These are phyloP conservation scores for Carex myosuroides DNA, from an alignment of 176 grass and related monocot genomes.

Conservation along the genomic window DNA sequence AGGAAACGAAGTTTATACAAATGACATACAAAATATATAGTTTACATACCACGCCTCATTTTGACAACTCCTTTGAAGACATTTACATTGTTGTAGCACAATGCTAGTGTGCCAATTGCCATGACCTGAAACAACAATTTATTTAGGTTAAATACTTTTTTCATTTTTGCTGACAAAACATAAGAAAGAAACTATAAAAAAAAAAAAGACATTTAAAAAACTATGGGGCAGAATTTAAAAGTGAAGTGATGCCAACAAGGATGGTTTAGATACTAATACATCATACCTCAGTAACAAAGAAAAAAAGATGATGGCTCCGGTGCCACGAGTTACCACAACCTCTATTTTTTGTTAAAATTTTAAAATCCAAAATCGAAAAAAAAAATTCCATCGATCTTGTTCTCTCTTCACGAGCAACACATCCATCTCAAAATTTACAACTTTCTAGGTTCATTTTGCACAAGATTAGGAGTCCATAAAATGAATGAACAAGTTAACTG, in stretches of 20 bases:
- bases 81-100: constrained; percentile 92
- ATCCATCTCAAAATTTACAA: background rate
- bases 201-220: background rate
- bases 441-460: background rate
- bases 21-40: constrained; percentile 5
- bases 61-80: constrained; percentile 90
- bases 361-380: background rate
- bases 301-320: background rate
- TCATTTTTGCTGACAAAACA: background rate
- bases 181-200: background rate
- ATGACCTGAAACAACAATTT: constrained; percentile 61
- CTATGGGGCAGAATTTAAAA: background rate
- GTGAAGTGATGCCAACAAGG: background rate
- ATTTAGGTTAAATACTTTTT: background rate
- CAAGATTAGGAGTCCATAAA: background rate
- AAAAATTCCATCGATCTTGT: background rate
- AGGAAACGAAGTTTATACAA: background rate
- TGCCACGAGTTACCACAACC: background rate
- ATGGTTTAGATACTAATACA: background rate
- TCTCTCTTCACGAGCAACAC: background rate
- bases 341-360: background rate
- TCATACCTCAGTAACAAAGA: background rate
- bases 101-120: constrained; percentile 84
- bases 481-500: too few species aligned
- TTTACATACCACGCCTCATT: constrained; percentile 92